Percentiles rank a stretch among this genome's conserved stretches.
Conservation (phyloP, 331 rosid species). For the Pyrus hybrid region DNA sequence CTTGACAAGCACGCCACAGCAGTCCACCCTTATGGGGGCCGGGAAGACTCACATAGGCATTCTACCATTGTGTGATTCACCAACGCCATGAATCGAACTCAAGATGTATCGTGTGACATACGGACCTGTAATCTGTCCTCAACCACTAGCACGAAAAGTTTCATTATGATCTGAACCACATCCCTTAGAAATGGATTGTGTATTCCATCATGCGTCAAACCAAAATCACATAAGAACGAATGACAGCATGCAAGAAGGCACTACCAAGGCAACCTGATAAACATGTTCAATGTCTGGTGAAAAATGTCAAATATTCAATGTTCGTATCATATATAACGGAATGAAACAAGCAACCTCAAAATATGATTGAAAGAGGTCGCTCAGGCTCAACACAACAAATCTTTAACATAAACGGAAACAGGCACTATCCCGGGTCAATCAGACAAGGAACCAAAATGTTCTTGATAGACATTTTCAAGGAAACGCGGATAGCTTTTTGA, state of each 20-base stretch:
- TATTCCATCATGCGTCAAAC: no score
- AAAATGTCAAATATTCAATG: background rate
- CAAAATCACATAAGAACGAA: no score
- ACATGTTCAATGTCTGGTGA: background rate
- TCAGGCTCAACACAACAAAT: background rate
- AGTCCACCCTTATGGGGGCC: no score
- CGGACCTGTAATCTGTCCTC: fast-evolving
- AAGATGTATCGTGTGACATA: no score
- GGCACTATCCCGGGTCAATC: background rate
- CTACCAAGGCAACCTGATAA: background rate
- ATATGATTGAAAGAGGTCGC: background rate
- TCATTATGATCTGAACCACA: no score
- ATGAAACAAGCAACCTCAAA: no score
- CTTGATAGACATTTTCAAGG: background rate
- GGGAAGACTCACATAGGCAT: no score
- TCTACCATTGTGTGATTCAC: no score
- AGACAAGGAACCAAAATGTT: background rate
- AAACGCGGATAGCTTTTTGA: background rate
- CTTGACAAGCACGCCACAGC: no score
- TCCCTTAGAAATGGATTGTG: no score
- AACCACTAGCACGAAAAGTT: no score
- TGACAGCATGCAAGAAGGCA: background rate
- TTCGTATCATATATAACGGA: background rate
- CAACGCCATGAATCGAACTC: no score
- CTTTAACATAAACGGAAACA: background rate